Evolutionary conservation across 1,284 basidiomycete species (phyloP), one percentile per base, ranked within the genome.

Genomic region (Cutaneotrichosporon sp.): DNA sequence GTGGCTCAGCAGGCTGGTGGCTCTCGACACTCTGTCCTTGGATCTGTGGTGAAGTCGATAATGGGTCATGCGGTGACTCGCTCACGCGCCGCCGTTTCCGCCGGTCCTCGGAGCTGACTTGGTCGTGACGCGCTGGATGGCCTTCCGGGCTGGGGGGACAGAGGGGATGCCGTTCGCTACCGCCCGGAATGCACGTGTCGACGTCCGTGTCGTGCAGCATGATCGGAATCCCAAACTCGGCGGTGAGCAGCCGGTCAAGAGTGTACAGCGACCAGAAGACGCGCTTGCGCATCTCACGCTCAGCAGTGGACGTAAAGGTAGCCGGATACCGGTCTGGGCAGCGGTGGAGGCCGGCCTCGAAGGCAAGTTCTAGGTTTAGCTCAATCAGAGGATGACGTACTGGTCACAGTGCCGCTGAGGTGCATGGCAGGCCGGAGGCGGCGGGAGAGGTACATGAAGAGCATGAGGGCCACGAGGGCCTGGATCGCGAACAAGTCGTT

Each of bases 191-290:
- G 40, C 71, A 72, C 11, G 65, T 67, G 57, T 72, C 71, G 36
- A 72, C 65, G 51, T 72, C 71, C 26, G 64, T 67, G 58, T 72
- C 70, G 42, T 65, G 68, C 31, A 72, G 47, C 66, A 69, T 69
- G 46, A 71, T 61, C 0, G 71, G 71, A 3, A 71, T 65, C 21
- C 70, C 69, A 50, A 72, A 72, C 30, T 70, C 69, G 22, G 70
- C 69, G 2, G 68, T 65, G 30, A 72, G 64, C 2, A 72, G 58
- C 4, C 71, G 60, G 47, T 72, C 71, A 9, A 72, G 65, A 4
- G 63, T 56, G 49, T 71, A 72, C 18, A 70, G 55, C 3, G 71
- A 70, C 65, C 67, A 70, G 60, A 72, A 71, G 11, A 72, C 68
- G 13, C 71, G 62, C 63, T 71, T 71, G 18, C 71, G 68, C 22